phyloP scores from a whole-genome alignment of 2,329 filamentous ascomycete species.

The Botrytis pseudocinerea region DNA sequence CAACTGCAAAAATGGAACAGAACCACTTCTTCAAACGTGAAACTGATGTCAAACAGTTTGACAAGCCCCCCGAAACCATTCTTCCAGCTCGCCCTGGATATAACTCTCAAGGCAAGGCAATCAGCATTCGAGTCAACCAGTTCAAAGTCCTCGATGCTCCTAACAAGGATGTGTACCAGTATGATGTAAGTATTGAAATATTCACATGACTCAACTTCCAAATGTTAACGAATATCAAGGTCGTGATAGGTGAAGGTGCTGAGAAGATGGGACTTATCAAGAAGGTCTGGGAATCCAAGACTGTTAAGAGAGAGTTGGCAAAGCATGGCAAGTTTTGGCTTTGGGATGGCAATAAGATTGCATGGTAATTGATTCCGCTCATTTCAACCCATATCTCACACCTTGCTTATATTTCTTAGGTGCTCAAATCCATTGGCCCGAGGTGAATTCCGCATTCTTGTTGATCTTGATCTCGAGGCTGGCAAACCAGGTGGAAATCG shows the following conservation, averaged over 20 bases:
- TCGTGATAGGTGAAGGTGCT: constrained; percentile 62
- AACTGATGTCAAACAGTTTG: constrained; percentile 29
- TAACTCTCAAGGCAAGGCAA: constrained; percentile 57
- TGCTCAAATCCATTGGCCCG: constrained; percentile 38
- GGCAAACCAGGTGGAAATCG: constrained; percentile 35
- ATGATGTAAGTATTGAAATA: constrained; percentile 65
- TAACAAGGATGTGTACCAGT: constrained; percentile 70
- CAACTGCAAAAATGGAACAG: constrained; percentile 36
- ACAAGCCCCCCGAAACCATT: constrained; percentile 21
- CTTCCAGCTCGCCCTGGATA: constrained; percentile 52
- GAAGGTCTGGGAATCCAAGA: constrained; percentile 72
- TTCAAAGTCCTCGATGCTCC: constrained; percentile 67
- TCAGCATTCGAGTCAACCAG: constrained; percentile 67
- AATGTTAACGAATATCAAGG: constrained; percentile 46
- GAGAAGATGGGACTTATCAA: constrained; percentile 67
- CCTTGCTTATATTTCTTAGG: constrained; percentile 41
- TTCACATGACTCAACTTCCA: constrained; percentile 6
- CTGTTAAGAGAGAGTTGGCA: constrained; percentile 57
- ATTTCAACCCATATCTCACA: not conserved
- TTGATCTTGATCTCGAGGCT: constrained; percentile 73
- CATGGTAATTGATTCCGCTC: constrained; percentile 61
- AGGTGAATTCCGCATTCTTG: constrained; percentile 53
- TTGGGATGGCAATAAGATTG: constrained; percentile 80
- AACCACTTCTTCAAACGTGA: constrained; percentile 36
- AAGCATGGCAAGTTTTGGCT: constrained; percentile 58